Evolutionary conservation across 2,329 filamentous ascomycete genomes (phyloP), one percentile per base, ranked within the genome.

Genomic region (Talaromyces piceae): DNA sequence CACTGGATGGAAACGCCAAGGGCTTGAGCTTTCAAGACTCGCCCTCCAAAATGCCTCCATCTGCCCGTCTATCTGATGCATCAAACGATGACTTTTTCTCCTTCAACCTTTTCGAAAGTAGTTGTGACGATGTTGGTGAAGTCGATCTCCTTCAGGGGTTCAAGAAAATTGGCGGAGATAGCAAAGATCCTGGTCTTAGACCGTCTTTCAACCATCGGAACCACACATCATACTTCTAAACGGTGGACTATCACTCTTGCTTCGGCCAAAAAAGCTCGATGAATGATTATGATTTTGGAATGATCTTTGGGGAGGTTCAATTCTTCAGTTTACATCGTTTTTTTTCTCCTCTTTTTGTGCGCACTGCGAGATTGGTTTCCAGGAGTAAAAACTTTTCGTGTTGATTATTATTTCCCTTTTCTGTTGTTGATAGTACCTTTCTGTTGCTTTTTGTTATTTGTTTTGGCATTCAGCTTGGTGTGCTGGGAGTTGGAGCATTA

Each of bases 71-170:
- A 26, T 56, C 64, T 26, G 67, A 73, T 50, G 57, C 66, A 31
- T 61, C 65, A 7, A 66, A 72, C 33, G 70, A 73, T 50, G 71
- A 74, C 51, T 68, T 74, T 27, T 74, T 75, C 56, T 71, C 72
- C n/a, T 75, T 74, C 57, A 70, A 70, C 44, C 67, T 73, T 25
- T 74, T 74, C 43, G 71, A 75, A 28, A 72, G 74, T 48, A 62
- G 64, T 41, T 62, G 65, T 12, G 65, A 65, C 27, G 72, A 73
- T 26, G 68, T 72, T 13, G 71, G 74, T 52, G 70, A 70, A 20
- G 64, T 75, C 37, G 72, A 75, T 58, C 66, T 75, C 27, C 54
- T 74, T 39, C 71, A 74, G 58, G 73, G 73, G 4, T 75, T 75
- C 57, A 67, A 73, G 51, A 75, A 74, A 54, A 75, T 75, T 55